Evolutionary conservation across 108 stramenopile genomes (phyloP).

Genomic region (Mediolabrus comicus): DNA sequence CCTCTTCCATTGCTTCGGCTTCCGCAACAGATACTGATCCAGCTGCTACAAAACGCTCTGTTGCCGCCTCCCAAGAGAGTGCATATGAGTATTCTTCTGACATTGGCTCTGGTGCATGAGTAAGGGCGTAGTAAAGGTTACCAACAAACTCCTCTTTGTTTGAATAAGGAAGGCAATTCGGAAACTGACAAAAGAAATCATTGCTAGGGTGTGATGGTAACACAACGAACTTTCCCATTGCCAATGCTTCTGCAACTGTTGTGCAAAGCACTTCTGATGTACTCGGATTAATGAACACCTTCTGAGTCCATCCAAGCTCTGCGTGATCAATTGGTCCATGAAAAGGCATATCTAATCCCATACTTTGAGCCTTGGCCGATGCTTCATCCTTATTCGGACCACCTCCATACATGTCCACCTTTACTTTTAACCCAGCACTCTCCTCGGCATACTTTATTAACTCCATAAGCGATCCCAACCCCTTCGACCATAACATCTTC

Average conservation of each 20-base stretch:
- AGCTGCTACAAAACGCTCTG: conserved; percentile 71
- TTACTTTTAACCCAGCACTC: conserved; percentile 59
- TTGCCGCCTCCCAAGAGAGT: conserved; percentile 88
- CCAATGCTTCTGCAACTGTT: conserved; percentile 88
- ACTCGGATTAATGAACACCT: conserved; percentile 88
- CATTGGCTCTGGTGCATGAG: conserved; percentile 80
- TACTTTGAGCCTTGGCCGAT: conserved; percentile 45
- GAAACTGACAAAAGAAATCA: conserved; percentile 85
- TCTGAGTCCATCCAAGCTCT: conserved; percentile 62
- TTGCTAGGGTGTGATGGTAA: conserved; percentile 73
- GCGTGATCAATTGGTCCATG: conserved; percentile 85
- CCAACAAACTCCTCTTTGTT: conserved; percentile 82
- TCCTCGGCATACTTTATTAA: conserved; percentile 80
- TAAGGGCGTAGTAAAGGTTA: conserved; percentile 83
- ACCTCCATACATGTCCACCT: conserved; percentile 83
- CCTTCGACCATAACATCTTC: conserved; percentile 91
- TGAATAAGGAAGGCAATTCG: conserved; percentile 81
- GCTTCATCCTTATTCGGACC: conserved; percentile 81
- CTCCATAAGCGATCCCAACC: conserved; percentile 79
- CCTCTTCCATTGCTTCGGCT: conserved; percentile 62
- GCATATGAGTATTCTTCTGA: conserved; percentile 60
- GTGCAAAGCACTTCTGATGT: conserved; percentile 88
- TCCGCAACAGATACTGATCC: conserved; percentile 67
- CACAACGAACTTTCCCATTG: conserved; percentile 92
- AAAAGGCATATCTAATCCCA: conserved; percentile 71